These are phyloP conservation scores for Erysimum cheiri DNA, from an alignment of 441 rosid species.

Conservation along the genomic window DNA sequence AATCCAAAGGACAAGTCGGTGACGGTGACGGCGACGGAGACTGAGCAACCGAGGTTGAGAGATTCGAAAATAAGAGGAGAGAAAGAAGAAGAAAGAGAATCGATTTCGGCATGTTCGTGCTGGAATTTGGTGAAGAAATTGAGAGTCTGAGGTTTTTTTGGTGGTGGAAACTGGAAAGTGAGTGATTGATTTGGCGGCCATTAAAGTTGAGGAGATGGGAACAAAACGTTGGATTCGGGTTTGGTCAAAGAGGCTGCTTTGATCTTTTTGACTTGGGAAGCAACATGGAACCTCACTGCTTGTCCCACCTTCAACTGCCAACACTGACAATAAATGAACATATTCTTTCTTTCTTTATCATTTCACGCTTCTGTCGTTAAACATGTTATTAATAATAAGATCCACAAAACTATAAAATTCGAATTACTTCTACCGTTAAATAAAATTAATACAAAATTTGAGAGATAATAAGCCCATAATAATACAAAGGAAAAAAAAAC, in stretches of 20 bases:
- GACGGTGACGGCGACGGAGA: conserved; percentile 23
- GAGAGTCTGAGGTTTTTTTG: conserved; percentile 8
- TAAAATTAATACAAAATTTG: too few species aligned
- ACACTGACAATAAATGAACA: too few species aligned
- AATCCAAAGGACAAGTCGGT: conserved; percentile 65
- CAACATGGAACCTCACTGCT: conserved; percentile 29
- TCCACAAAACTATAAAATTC: too few species aligned
- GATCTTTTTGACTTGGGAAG: conserved; percentile 37
- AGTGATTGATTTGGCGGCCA: conserved; percentile 26
- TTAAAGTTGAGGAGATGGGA: conserved; percentile 11
- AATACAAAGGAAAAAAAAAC: too few species aligned
- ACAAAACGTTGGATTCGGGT: conserved; percentile 33
- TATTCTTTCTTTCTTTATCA: too few species aligned
- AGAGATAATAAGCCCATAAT: too few species aligned
- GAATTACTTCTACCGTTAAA: too few species aligned
- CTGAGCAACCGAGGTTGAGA: conserved; percentile 26
- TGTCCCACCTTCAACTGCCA: conserved; percentile 38
- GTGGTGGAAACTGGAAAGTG: conserved; percentile 19
- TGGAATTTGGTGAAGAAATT: conserved; percentile 13
- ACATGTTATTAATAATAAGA: too few species aligned
- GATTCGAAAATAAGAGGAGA: conserved; percentile 18
- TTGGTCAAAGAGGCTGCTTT: conserved; percentile 42
- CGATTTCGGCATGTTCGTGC: conserved; percentile 21
- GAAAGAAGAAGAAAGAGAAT: conserved; percentile 13
- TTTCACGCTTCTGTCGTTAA: too few species aligned